Evolutionary conservation across 2,329 filamentous ascomycete genomes (phyloP), one percentile per base, ranked within the genome.

Genomic region (Macrophomina phaseolina): DNA sequence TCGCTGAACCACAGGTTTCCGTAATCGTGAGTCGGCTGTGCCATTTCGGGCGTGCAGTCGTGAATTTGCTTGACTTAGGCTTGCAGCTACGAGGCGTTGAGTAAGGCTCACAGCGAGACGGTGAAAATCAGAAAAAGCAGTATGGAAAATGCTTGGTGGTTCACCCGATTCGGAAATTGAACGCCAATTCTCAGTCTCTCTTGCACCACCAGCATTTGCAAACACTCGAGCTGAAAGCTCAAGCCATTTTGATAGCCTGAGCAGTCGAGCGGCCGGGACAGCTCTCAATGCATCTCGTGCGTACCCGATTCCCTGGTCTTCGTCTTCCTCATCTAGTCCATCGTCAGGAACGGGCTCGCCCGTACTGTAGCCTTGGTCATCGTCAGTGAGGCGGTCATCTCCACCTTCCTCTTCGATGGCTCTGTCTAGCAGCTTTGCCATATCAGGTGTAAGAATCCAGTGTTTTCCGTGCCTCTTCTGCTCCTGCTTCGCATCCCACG

Each of bases 41-140:
- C 70, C 72, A 45, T 76, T 76, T 71, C 75, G 78, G 45, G 88
- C 82, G 63, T 88, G 84, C 30, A 93, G 79, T 49, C 92, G 85
- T 2, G 90, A 90, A 75, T 87, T 85, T n/a, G 90, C 87, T 67
- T 92, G 86, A 71, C 90, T 91, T 0, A 95, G 79, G 0, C 87
- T 82, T 0, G 90, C 87, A 55, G 91, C 87, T 1, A 95, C 82
- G 1, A 97, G 79, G 12, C 91, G 85, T 67, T 86, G 87, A 0
- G 91, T 94, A 14, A 95, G 70, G 64, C 86, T 90, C 1, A 91
- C 76, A 0, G 86, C 82, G 1, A 97, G 77, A 8, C 86, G 86
- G 72, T 93, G 85, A 52, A 97, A 90, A 71, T 95, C 92, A 5
- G 87, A 84, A n/a, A 96, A 84, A 0, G 91, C 89, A 1, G 91